Evolutionary conservation across 78 protist genomes (phyloP).

Genomic region (Dictyostelium firmibasis): DNA sequence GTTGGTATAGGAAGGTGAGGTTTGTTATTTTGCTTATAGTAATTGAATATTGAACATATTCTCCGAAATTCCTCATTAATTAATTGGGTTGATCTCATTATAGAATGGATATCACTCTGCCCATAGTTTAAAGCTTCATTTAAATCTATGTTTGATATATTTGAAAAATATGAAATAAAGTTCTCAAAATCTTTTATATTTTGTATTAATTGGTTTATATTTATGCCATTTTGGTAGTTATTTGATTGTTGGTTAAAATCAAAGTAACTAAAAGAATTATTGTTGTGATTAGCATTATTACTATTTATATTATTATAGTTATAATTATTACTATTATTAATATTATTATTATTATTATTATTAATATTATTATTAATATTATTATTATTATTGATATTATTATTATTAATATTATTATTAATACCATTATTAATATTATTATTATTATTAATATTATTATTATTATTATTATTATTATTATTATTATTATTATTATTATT

Average conservation of each 20-base stretch:
- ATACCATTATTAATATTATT: background rate
- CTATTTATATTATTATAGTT: background rate
- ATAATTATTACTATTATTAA: background rate
- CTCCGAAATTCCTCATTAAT: background rate
- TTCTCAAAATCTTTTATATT: background rate
- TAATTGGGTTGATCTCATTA: background rate
- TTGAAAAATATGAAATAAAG: background rate
- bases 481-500: background rate
- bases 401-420: background rate
- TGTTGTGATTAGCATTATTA: background rate
- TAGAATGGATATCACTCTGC: background rate
- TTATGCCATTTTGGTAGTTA: background rate
- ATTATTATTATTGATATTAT: background rate
- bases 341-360: background rate
- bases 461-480: background rate
- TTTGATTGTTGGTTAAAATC: background rate
- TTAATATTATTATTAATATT: background rate
- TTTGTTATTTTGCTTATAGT: background rate
- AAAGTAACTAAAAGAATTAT: too few species aligned
- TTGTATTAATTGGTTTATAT: background rate
- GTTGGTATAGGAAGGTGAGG: background rate
- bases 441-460: too few species aligned
- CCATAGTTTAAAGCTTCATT: background rate
- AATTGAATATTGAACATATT: background rate
- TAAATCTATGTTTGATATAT: background rate